Base-by-base conservation (phyloP, 352 stramenopile genomes). In the Phytopythium montanum region DNA sequence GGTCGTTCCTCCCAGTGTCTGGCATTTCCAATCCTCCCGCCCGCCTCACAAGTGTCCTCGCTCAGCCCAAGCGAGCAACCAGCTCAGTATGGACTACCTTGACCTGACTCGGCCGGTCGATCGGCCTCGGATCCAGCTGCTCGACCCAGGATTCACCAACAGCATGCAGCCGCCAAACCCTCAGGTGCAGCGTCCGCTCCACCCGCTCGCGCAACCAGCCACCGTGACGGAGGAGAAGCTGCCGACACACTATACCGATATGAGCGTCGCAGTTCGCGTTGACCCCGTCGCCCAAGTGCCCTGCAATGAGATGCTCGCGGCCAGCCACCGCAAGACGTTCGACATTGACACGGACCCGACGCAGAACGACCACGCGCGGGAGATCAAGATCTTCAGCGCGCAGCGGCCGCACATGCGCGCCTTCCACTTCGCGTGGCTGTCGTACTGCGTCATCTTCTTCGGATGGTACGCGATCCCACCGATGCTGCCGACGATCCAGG, bases 381-480 rank as follows among this genome's bases (percentile, higher is more conserved):
- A 81, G 34, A 68, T 81, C 50, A 57, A 60, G 7, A 39, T 73
- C 14, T 67, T 78, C 33, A 75, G 64, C 28, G 53, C 64, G 8
- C 31, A 62, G 23, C 58, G 67, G 10, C 51, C 51, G 33, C 51
- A 56, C 33, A 56, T 56, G 51, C 51, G 51, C 21, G 85, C 89
- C 9, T 97, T 98, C 66, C 91, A 97, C 74, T 88, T 75, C 64
- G 69, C 88, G 26, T 97, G 91, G 91, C 60, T 96, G 3, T 90
- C 73, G 23, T 97, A 97, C 71, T 97, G 98, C 72, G 84, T 92
- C 39, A 90, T 91, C 31, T 98, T 98, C 79, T 89, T 97, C 54
- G 88, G 93, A 42, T 98, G 92, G 90, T 98, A 97, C 66, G 78
- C 87, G 25, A 96, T 97, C 62, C 90, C 83, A 18, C 90, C 92